Percentiles rank a stretch among this genome's conserved stretches.
Evolutionary conservation across 768 basidiomycete genomes (phyloP).

Genomic region (Russula earlei): DNA sequence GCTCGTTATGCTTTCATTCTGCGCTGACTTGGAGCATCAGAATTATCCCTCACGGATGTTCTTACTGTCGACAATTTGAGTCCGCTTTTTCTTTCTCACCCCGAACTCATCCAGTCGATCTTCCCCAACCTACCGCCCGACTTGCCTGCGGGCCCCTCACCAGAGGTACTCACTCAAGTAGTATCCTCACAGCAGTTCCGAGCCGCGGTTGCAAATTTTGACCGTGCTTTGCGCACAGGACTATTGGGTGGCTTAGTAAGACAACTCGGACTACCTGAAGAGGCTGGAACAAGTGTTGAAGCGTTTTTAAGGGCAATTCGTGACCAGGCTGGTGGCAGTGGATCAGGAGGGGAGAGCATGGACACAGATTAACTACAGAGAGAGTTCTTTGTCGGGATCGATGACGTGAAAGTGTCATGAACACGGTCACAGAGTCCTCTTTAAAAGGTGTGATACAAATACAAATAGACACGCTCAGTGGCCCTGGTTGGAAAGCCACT

Average conservation of each 20-base stretch:
- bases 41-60: slow-evolving; percentile 66
- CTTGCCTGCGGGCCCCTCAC: slow-evolving; percentile 56
- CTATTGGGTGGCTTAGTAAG: slow-evolving; percentile 66
- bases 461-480: slow-evolving; percentile 34
- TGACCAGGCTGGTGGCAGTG: slow-evolving; percentile 57
- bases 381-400: neutral
- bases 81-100: slow-evolving; percentile 62
- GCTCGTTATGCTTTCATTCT: slow-evolving; percentile 13
- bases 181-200: slow-evolving; percentile 82
- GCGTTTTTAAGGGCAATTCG: slow-evolving; percentile 76
- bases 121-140: slow-evolving; percentile 80
- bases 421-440: neutral
- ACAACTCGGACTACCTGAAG: slow-evolving; percentile 73
- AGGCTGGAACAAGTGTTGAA: slow-evolving; percentile 67
- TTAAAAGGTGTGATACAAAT: neutral
- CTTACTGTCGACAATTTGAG: slow-evolving; percentile 63
- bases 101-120: slow-evolving; percentile 56
- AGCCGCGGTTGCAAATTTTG: slow-evolving; percentile 66
- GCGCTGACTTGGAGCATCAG: slow-evolving; percentile 26
- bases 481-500: slow-evolving; percentile 76
- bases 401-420: slow-evolving; percentile 3
- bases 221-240: slow-evolving; percentile 78
- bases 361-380: slow-evolving; percentile 52
- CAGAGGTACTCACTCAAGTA: slow-evolving; percentile 62
- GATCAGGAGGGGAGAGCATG: slow-evolving; percentile 49